phyloP scores from a whole-genome alignment of 2,329 filamentous ascomycete species.

The Epichloe brachyelytri region DNA sequence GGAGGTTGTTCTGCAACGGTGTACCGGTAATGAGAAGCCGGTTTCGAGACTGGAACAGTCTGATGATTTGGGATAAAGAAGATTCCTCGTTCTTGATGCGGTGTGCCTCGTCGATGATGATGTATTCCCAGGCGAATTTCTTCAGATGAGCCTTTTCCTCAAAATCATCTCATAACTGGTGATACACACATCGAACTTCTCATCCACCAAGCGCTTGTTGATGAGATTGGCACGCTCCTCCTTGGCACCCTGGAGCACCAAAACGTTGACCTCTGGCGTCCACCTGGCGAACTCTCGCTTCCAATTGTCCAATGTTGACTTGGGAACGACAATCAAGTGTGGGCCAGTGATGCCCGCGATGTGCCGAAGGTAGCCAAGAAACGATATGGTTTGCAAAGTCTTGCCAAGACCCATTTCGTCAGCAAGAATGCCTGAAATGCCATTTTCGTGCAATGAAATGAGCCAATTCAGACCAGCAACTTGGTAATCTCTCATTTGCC shows the following conservation, averaged over 20 bases:
- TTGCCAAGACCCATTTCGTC: conserved; percentile 99
- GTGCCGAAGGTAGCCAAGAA: conserved; percentile 87
- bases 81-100: conserved; percentile 99
- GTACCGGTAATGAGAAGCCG: conserved; percentile 92
- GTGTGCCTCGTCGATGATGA: conserved; percentile 95
- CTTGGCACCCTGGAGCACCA: conserved; percentile 89
- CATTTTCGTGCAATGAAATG: conserved; percentile 93
- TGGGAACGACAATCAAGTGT: conserved; percentile 84
- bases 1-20: conserved; percentile 92
- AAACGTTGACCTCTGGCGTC: conserved; percentile 90
- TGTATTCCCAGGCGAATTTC: conserved; percentile 99
- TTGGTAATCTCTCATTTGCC: conserved; percentile 93
- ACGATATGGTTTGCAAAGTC: conserved; percentile 93
- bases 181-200: conserved; percentile 95
- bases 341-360: conserved; percentile 81
- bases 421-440: conserved; percentile 93
- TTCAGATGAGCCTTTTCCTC: conserved; percentile 88
- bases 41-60: conserved; percentile 90
- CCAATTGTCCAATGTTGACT: conserved; percentile 98
- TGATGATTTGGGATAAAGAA: conserved; percentile 89
- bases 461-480: conserved; percentile 94
- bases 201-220: conserved; percentile 78
- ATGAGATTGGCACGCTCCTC: conserved; percentile 84
- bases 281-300: conserved; percentile 85
- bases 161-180: conserved; percentile 99